These are phyloP conservation scores for Aspergillus terreus DNA, from an alignment of 2,329 filamentous ascomycete species.

Conservation along the genomic window DNA sequence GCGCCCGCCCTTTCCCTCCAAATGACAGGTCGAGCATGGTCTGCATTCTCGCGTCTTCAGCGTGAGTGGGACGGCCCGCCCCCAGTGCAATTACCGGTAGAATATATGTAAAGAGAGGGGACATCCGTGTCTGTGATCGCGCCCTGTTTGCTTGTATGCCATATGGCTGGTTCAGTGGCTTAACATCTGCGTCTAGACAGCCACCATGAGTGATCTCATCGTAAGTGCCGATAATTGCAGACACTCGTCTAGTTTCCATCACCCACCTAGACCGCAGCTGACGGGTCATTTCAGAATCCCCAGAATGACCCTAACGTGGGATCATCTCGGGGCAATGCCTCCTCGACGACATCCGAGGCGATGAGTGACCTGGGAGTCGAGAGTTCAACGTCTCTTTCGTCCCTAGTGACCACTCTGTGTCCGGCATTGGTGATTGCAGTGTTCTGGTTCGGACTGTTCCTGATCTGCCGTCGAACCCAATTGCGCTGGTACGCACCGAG, in stretches of 20 bases:
- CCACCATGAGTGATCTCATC: constrained; percentile 9
- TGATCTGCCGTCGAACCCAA: constrained; percentile 44
- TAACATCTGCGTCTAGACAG: neutral
- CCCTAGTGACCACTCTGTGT: constrained; percentile 47
- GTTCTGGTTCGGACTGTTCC: constrained; percentile 44
- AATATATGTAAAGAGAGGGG: constrained; percentile 3
- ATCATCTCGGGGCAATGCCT: constrained; percentile 37
- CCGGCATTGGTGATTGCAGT: constrained; percentile 44
- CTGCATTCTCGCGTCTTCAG: neutral
- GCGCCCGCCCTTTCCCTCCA: constrained; percentile 2
- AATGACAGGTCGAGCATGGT: constrained; percentile 28
- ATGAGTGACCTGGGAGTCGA: constrained; percentile 27
- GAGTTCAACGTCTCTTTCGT: constrained; percentile 49
- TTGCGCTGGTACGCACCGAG: constrained; percentile 46
- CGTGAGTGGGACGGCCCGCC: constrained; percentile 8
- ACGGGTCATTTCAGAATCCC: constrained; percentile 25
- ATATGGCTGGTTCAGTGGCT: neutral
- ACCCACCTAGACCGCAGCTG: neutral
- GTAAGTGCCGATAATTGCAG: constrained; percentile 8
- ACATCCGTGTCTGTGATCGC: neutral
- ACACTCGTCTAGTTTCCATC: too few species aligned
- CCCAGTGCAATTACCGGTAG: neutral
- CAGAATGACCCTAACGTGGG: constrained; percentile 41
- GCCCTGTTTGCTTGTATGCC: neutral
- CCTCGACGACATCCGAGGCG: constrained; percentile 30